Evolutionary conservation across 371 early-diverging fungal species (phyloP).

Genomic region (Furculomyces boomerangus): DNA sequence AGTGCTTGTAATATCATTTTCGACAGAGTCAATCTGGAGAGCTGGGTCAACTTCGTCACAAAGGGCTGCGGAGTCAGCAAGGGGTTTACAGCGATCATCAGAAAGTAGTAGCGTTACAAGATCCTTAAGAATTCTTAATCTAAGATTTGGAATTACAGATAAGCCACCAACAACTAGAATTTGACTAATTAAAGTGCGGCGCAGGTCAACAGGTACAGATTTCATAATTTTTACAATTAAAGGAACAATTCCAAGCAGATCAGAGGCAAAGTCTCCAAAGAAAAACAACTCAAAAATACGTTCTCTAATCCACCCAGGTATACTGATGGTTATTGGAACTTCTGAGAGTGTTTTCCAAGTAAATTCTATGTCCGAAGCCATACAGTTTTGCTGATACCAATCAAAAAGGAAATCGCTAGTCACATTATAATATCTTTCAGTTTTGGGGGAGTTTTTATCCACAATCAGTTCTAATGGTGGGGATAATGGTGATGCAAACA

Average conservation of each 20-base stretch:
- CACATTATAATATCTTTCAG: not conserved
- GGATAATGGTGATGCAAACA: slow-evolving; percentile 44
- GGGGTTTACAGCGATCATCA: slow-evolving; percentile 6
- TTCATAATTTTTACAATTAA: slow-evolving; percentile 4
- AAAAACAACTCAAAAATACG: slow-evolving; percentile 64
- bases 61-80: slow-evolving; percentile 11
- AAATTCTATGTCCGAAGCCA: slow-evolving; percentile 34
- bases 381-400: slow-evolving; percentile 34
- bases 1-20: not conserved
- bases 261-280: slow-evolving; percentile 57
- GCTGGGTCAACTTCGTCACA: slow-evolving; percentile 4
- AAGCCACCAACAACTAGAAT: slow-evolving; percentile 66
- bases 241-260: slow-evolving; percentile 7
- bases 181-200: slow-evolving; percentile 40
- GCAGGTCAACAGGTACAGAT: slow-evolving; percentile 45
- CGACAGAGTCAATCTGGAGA: not conserved
- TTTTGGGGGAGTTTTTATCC: slow-evolving; percentile 5
- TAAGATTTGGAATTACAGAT: slow-evolving; percentile 53
- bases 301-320: slow-evolving; percentile 82
- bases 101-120: slow-evolving; percentile 28
- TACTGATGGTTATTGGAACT: slow-evolving; percentile 10
- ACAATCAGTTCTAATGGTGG: slow-evolving; percentile 5
- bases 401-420: slow-evolving; percentile 22
- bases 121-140: slow-evolving; percentile 39
- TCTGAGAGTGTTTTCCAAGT: not conserved